Base-by-base conservation (phyloP, 768 basidiomycete genomes). In the Hygrocybe coccinea region DNA sequence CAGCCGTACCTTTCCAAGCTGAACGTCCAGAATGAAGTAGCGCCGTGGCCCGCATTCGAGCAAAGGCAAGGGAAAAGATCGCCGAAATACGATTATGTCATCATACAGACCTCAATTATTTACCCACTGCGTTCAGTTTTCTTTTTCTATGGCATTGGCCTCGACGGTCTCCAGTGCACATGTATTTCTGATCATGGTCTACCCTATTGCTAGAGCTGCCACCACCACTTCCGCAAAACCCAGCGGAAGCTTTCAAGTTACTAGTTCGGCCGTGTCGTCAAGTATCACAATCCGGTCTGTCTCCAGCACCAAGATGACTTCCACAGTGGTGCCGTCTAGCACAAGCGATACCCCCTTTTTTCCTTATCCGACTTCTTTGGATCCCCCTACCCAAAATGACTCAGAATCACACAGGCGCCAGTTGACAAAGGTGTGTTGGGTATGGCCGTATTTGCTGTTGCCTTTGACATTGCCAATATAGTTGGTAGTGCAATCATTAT, bases 1-100 rank as follows among this genome's bases (percentile, higher is more conserved):
- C 36, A 12, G 17, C 56, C 73, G 36, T 52, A 85, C 89, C 89
- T 73, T 91, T 91, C 89, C 89, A 91, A 44, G 87, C 87, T n/a
- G 89, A 89, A 56, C 89, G 81, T 52, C 83, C 85, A 5, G 82
- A 75, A 59, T 76, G 83, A 56, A 79, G 75, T 49, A 86, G 65
- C 50, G 80, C 74, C 35, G 87, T 83, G 47, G 84, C 80, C 57
- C 79, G 79, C 88, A 91, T 91, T 4, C 4, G 4, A 8, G 29
- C 29, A 8, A 29, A 8, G 29, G 4, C 8, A 29, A 29, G 29
- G 29, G 4, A 29, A 29, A 29, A 29, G 8, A n/a, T n/a, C n/a
- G n/a, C n/a, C 17, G 35, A 21, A 29, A 46, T 17, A 45, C 19
- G 41, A 56, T 52, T 50, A 19, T 58, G 45, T 33, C 63, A 61